Evolutionary conservation across 257 asterid species (phyloP), one percentile per base, ranked within the genome.

Genomic region (Phtheirospermum japonicum): DNA sequence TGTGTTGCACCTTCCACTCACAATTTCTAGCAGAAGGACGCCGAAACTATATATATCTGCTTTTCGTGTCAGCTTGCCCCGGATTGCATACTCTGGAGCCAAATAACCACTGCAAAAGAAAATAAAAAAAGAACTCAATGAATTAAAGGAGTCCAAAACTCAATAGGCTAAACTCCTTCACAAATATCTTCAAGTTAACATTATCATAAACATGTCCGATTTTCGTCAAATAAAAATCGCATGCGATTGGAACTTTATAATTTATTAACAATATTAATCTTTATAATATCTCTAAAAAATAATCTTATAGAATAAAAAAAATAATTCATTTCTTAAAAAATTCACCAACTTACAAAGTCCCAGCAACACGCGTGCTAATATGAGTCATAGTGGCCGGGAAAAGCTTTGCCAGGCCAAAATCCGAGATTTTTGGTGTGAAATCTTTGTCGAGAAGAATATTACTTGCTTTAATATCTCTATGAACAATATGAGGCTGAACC

Each of bases 51-150:
- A 91, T 57, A 92, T 58, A 77, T 92, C 97, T 11, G 96, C 97
- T 77, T 86, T 89, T 62, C 94, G 71, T 12, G 99, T 92, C 78
- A 92, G 73, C 75, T 81, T 86, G 20, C 96, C 97, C 26, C 86
- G 83, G 52, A 86, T 69, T 4, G 95, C 96, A 70, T 92, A 92
- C 72, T 92, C 99, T 4, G 99, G 97, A 30, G 99, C 99, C 85
- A 92, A 75, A 73, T 92, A 92, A 74, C 99, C 99, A 13, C 99
- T 92, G 77, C 59, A 68, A 57, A 70, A 26, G 36, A 43, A 42
- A 51, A 65, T 40, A 18, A 49, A 18, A 5, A 61, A 43, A 39
- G 9, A 39, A 39, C 10, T 18, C 14, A 49, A 42, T 14, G 17
- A 12, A 43, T n/a, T 5, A 49, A 46, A 56, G 4, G 7, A 53